Conservation (phyloP, 192 early-diverging fungal species). For the Backusella mclennaniae region DNA sequence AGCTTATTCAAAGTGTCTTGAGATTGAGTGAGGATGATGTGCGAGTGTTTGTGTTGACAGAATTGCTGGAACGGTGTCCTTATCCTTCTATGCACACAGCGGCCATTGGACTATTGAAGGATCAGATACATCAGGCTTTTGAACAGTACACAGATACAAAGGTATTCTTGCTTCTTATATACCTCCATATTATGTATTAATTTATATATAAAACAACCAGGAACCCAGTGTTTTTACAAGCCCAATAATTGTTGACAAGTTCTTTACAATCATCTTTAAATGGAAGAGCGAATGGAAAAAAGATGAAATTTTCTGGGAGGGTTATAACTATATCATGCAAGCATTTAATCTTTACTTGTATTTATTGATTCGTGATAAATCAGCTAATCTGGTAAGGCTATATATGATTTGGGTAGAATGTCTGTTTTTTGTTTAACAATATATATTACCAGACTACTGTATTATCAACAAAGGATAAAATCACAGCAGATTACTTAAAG, state of each 20-base stretch:
- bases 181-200: not conserved
- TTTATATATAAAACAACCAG: not conserved
- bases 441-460: not conserved
- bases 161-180: not conserved
- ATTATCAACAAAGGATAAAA: not conserved
- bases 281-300: constrained; percentile 19
- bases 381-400: constrained; percentile 38
- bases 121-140: constrained; percentile 38
- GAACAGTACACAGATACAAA: constrained; percentile 11
- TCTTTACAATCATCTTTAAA: constrained; percentile 33
- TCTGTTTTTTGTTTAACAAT: not conserved
- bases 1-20: constrained; percentile 35
- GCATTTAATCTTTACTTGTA: constrained; percentile 49
- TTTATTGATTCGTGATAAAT: constrained; percentile 44
- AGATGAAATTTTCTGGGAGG: constrained; percentile 34
- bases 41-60: constrained; percentile 37
- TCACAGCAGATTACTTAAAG: not conserved
- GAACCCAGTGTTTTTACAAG: constrained; percentile 36
- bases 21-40: constrained; percentile 39
- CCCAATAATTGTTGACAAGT: constrained; percentile 37
- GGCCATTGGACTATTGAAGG: constrained; percentile 45
- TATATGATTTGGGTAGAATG: not conserved
- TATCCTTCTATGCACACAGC: constrained; percentile 48
- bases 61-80: constrained; percentile 42
- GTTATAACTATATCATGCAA: constrained; percentile 45